These are phyloP conservation scores for Torrubiellomyces zombiae DNA, from an alignment of 2,329 filamentous ascomycete species.

Conservation along the genomic window DNA sequence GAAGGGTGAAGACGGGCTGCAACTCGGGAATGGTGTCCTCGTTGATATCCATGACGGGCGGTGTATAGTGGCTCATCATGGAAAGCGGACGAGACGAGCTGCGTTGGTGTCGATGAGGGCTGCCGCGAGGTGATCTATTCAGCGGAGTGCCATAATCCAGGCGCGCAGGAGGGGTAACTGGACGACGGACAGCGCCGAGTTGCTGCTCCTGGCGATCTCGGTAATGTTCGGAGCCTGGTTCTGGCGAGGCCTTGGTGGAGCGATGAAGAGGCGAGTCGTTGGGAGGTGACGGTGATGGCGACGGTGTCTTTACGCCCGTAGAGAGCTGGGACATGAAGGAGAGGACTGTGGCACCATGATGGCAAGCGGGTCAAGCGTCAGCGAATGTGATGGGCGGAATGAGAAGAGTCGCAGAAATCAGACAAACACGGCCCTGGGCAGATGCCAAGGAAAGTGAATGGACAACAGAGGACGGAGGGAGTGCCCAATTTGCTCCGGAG, in stretches of 20 bases:
- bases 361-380: slow-evolving; percentile 10
- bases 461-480: neutral
- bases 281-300: slow-evolving; percentile 27
- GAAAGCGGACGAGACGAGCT: slow-evolving; percentile 57
- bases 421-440: too few species aligned
- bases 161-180: slow-evolving; percentile 20
- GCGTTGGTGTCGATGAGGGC: slow-evolving; percentile 24
- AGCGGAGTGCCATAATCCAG: slow-evolving; percentile 25
- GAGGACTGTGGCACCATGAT: slow-evolving; percentile 51
- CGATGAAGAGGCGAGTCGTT: slow-evolving; percentile 16
- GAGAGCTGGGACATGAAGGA: slow-evolving; percentile 81
- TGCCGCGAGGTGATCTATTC: slow-evolving; percentile 25
- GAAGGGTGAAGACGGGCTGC: slow-evolving; percentile 80
- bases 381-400: slow-evolving; percentile 3
- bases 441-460: too few species aligned
- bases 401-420: slow-evolving; percentile 1
- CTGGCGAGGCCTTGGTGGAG: slow-evolving; percentile 11
- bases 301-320: slow-evolving; percentile 27
- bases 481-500: too few species aligned
- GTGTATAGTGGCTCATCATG: slow-evolving; percentile 73
- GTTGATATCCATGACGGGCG: slow-evolving; percentile 69
- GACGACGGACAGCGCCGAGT: slow-evolving; percentile 17
- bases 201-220: slow-evolving; percentile 15
- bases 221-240: slow-evolving; percentile 15
- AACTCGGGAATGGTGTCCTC: slow-evolving; percentile 83